These are phyloP conservation scores for Pseudogymnoascus pannorum DNA, from an alignment of 2,329 filamentous ascomycete species.

Conservation along the genomic window DNA sequence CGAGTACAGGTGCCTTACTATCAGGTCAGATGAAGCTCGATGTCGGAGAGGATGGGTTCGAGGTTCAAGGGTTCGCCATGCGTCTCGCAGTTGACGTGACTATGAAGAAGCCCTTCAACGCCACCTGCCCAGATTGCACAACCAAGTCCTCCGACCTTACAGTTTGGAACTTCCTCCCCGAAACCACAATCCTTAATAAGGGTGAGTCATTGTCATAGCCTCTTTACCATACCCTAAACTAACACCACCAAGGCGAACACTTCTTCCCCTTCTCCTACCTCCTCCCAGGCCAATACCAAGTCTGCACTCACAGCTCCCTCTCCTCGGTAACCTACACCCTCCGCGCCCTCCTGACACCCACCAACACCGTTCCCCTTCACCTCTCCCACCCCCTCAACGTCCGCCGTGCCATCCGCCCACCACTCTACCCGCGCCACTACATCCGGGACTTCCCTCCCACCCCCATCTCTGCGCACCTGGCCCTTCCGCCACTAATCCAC, in stretches of 20 bases:
- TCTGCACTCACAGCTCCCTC: constrained; percentile 67
- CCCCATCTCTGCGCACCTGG: constrained; percentile 79
- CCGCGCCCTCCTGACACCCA: constrained; percentile 55
- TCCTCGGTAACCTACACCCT: constrained; percentile 74
- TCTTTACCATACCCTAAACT: not conserved
- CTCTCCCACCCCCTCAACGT: constrained; percentile 64
- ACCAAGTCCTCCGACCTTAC: constrained; percentile 66
- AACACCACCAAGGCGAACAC: constrained; percentile 49
- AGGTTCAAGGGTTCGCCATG: constrained; percentile 68
- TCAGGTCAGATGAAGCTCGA: constrained; percentile 74
- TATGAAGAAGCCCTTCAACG: constrained; percentile 74
- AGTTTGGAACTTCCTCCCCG: constrained; percentile 68
- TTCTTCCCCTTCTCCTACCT: constrained; percentile 84
- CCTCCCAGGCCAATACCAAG: constrained; percentile 77
- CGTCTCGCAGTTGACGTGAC: constrained; percentile 61
- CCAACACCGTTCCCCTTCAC: constrained; percentile 55
- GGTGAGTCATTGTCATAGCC: constrained; percentile 32
- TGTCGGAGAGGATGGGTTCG: constrained; percentile 57
- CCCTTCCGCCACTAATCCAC: constrained; percentile 76
- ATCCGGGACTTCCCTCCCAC: constrained; percentile 94
- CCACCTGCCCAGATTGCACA: constrained; percentile 71
- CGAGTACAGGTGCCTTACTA: constrained; percentile 76
- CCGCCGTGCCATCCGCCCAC: constrained; percentile 66
- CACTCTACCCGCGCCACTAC: constrained; percentile 76
- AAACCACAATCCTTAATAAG: constrained; percentile 42